Conservation (phyloP, 345 rosid species). For the Nephelium lappaceum region DNA sequence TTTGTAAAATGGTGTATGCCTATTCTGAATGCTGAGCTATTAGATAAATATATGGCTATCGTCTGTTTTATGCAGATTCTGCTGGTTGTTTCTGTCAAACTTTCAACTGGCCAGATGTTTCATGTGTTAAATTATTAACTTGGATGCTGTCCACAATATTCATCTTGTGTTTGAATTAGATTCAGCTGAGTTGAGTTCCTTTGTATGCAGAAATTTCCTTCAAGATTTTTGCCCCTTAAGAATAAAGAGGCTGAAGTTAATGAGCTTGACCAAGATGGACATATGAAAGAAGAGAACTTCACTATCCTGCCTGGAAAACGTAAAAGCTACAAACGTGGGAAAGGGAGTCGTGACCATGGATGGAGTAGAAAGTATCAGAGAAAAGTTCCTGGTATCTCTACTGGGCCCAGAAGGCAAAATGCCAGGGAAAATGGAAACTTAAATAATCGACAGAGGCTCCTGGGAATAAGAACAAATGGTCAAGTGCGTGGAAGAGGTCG, state of each 20-base stretch:
- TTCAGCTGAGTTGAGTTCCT: slow-evolving; percentile 8
- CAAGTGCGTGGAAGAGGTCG: slow-evolving; percentile 71
- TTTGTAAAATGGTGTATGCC: not conserved
- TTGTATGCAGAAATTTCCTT: slow-evolving; percentile 59
- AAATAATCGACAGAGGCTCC: slow-evolving; percentile 46
- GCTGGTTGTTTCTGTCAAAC: not conserved
- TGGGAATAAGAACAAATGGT: slow-evolving; percentile 41
- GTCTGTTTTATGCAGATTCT: not conserved
- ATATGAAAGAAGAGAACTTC: slow-evolving; percentile 40
- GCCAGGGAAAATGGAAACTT: slow-evolving; percentile 39
- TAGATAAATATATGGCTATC: not conserved
- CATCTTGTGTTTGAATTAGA: not conserved
- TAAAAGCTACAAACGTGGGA: slow-evolving; percentile 58
- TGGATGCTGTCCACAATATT: not conserved
- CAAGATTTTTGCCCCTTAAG: slow-evolving; percentile 45
- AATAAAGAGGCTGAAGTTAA: slow-evolving; percentile 47
- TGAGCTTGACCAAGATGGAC: slow-evolving; percentile 42
- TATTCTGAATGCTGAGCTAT: not conserved
- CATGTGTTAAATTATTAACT: not conserved
- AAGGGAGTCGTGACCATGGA: slow-evolving; percentile 57
- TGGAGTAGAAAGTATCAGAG: slow-evolving; percentile 52
- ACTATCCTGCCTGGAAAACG: slow-evolving; percentile 42
- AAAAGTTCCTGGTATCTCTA: slow-evolving; percentile 45
- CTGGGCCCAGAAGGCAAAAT: slow-evolving; percentile 42
- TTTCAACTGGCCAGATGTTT: not conserved